These are phyloP conservation scores for Vigna hirtella DNA, from an alignment of 306 rosid species.

Conservation along the genomic window DNA sequence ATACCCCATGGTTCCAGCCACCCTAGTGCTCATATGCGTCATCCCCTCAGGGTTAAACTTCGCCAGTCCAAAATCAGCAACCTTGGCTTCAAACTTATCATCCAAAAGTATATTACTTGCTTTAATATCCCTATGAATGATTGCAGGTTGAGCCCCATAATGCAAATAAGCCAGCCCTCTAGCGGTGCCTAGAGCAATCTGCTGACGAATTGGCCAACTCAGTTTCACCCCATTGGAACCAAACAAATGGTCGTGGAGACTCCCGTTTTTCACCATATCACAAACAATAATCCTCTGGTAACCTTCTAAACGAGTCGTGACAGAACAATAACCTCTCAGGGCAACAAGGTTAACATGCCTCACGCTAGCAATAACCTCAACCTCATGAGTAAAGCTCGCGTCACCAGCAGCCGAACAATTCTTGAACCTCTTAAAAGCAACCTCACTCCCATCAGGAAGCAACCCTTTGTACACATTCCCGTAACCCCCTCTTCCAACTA, in stretches of 20 bases:
- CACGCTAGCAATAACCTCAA: slow-evolving; percentile 88
- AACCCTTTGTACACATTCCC: slow-evolving; percentile 92
- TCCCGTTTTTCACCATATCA: slow-evolving; percentile 89
- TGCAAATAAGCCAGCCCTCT: slow-evolving; percentile 95
- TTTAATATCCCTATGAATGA: slow-evolving; percentile 92
- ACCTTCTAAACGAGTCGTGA: slow-evolving; percentile 75
- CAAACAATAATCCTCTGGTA: slow-evolving; percentile 94
- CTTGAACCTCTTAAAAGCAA: slow-evolving; percentile 95
- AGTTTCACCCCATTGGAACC: slow-evolving; percentile 58
- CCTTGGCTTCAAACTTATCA: slow-evolving; percentile 83
- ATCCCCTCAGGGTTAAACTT: slow-evolving; percentile 90
- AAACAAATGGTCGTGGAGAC: slow-evolving; percentile 86
- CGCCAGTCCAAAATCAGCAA: slow-evolving; percentile 93
- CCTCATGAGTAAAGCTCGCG: slow-evolving; percentile 82
- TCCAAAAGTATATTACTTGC: slow-evolving; percentile 91
- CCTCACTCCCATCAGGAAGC: slow-evolving; percentile 75
- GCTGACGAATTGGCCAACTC: slow-evolving; percentile 79
- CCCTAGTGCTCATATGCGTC: slow-evolving; percentile 97
- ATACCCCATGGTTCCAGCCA: slow-evolving; percentile 97
- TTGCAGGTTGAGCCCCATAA: slow-evolving; percentile 87
- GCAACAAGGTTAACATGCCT: slow-evolving; percentile 93
- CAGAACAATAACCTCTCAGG: slow-evolving; percentile 86
- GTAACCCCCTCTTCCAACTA: slow-evolving; percentile 91
- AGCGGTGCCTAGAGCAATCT: slow-evolving; percentile 84
- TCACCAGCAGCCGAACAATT: slow-evolving; percentile 91